Percentiles rank a stretch among this genome's conserved stretches.
These are phyloP conservation scores for Blastobotrys indianensis DNA, from an alignment of 1,139 yeast genomes.

Conservation along the genomic window DNA sequence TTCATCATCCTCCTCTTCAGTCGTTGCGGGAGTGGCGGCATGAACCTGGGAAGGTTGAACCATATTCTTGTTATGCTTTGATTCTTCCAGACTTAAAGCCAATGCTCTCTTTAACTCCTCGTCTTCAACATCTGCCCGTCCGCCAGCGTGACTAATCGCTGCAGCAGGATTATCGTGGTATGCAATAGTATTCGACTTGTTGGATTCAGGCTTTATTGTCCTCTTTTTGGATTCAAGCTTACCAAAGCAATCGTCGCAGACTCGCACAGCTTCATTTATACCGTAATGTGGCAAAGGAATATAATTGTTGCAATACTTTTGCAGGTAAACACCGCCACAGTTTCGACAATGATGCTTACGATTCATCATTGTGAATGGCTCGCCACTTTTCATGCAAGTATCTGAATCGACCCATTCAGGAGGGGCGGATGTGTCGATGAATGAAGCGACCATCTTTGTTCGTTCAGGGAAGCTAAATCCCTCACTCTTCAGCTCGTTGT, in stretches of 20 bases:
- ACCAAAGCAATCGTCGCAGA: constrained; percentile 82
- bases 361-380: constrained; percentile 69
- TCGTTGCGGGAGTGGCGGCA: constrained; percentile 12
- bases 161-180: constrained; percentile 5
- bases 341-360: constrained; percentile 96
- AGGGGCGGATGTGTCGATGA: constrained; percentile 86
- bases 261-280: constrained; percentile 82
- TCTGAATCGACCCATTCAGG: constrained; percentile 98
- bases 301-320: constrained; percentile 67
- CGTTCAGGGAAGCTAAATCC: constrained; percentile 61
- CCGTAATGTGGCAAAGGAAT: constrained; percentile 79
- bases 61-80: constrained; percentile 23
- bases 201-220: background rate
- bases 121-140: constrained; percentile 50
- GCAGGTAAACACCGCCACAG: constrained; percentile 94
- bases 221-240: constrained; percentile 35
- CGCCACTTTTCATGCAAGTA: constrained; percentile 91
- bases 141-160: constrained; percentile 11
- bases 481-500: constrained; percentile 50
- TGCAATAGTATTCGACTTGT: background rate
- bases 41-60: constrained; percentile 16
- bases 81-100: constrained; percentile 66
- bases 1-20: constrained; percentile 66
- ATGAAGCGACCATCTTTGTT: constrained; percentile 39
- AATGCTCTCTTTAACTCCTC: constrained; percentile 76